Evolutionary conservation across 129 eudicot genomes (phyloP), one percentile per base, ranked within the genome.

Genomic region (Arctium minus): DNA sequence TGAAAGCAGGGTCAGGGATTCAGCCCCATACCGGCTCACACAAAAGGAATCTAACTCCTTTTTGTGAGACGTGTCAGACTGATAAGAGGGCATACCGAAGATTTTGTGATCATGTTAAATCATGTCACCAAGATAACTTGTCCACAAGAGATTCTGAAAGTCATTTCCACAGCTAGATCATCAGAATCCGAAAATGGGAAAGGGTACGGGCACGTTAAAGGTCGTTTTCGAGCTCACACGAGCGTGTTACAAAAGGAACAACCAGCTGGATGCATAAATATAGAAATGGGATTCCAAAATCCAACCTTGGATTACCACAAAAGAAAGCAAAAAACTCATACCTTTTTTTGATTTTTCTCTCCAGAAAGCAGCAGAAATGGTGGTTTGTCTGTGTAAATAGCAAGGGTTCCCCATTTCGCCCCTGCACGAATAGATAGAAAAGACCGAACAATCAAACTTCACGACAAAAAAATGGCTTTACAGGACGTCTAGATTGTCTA

Each of bases 211-310:
- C 84, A 74, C 65, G 53, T 84, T 73, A 33, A 79, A 62, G 27
- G 75, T 78, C 79, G 46, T 42, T 84, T 79, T 79, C 72, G 35
- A 17, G 72, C 56, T 79, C 44, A 73, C 37, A 44, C 35, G 32
- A 84, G 80, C 84, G 73, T 73, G 56, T 84, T 78, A 78, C 50
- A 71, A 84, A 72, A 64, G 70, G 62, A 60, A 68, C 74, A 60
- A 79, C 84, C 76, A 79, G 80, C 84, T 44, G 83, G 87, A 73
- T 73, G 78, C 86, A 83, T 70, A 78, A 18, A 71, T 68, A 44
- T 18, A 60, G 50, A 72, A 71, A 83, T 30, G 15, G 18, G 80
- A 84, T 84, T 84, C 84, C 87, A 84, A 40, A 79, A 71, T 39
- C 82, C 74, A 84, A 84, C 67, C 68, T 30, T 68, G 76, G 50